A percentile compares a stretch with the other conserved stretches of the same genome.
phyloP scores from a whole-genome alignment of 345 rosid species.

The Pistacia integerrima region DNA sequence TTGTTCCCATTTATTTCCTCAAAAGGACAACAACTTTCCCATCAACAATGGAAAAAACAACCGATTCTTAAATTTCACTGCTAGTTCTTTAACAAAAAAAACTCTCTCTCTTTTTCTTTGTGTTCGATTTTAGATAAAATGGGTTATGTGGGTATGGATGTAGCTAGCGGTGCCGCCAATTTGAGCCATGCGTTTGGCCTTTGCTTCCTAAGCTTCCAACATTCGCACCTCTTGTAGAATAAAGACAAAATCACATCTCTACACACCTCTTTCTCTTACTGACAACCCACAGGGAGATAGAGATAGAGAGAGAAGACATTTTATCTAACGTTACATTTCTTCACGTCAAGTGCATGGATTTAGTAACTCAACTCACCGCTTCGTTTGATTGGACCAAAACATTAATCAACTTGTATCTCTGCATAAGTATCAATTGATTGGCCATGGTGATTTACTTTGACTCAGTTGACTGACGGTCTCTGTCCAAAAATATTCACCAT shows the following conservation, averaged over 20 bases:
- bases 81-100: background rate
- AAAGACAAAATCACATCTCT: conserved; percentile 45
- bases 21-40: conserved; percentile 20
- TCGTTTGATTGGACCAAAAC: background rate
- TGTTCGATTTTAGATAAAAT: background rate
- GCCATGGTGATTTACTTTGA: background rate
- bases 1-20: conserved; percentile 23
- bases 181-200: conserved; percentile 44
- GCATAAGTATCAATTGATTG: background rate
- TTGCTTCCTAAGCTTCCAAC: conserved; percentile 82
- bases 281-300: background rate
- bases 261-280: conserved; percentile 17
- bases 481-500: conserved; percentile 28
- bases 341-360: conserved; percentile 8
- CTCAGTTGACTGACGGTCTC: conserved; percentile 6
- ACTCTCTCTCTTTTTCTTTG: background rate
- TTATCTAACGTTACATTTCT: conserved; percentile 14
- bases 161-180: conserved; percentile 68
- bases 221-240: conserved; percentile 61
- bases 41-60: conserved; percentile 15
- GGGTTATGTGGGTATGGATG: conserved; percentile 17
- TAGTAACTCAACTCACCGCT: conserved; percentile 4
- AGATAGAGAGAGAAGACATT: background rate
- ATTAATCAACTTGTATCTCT: background rate
- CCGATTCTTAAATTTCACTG: conserved; percentile 23